Evolutionary conservation across 331 rosid species (phyloP).

Genomic region (Cydonia oblonga): DNA sequence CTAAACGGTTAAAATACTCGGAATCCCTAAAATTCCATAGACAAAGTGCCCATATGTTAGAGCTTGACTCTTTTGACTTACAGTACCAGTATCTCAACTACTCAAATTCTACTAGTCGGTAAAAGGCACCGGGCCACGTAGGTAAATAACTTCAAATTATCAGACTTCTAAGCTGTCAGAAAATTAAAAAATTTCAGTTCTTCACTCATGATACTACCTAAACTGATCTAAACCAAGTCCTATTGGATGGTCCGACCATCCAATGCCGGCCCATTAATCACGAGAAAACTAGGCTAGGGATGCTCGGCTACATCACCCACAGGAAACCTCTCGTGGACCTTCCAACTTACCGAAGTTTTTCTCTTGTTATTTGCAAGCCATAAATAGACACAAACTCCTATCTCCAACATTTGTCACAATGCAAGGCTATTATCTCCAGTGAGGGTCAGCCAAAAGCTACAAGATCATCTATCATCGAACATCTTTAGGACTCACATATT

Average conservation of each 20-base stretch:
- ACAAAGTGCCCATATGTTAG: slow-evolving; percentile 14
- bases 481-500: not conserved
- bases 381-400: not conserved
- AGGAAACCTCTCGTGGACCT: not conserved
- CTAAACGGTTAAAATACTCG: too few species aligned
- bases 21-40: not conserved
- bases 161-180: not conserved
- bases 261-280: not conserved
- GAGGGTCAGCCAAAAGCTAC: not conserved
- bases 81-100: slow-evolving; percentile 11
- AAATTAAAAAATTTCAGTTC: not conserved
- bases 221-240: not conserved
- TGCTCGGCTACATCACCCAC: not conserved
- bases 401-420: not conserved
- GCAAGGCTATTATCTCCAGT: not conserved
- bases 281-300: not conserved
- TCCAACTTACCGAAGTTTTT: not conserved
- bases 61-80: slow-evolving; percentile 30
- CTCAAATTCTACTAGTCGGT: slow-evolving; percentile 9
- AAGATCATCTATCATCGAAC: not conserved
- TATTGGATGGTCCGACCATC: not conserved
- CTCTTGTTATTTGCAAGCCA: not conserved
- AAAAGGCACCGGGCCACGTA: not conserved
- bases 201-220: not conserved
- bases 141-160: not conserved